A percentile compares a stretch with the other conserved stretches of the same genome.
Evolutionary conservation across 2,329 filamentous ascomycete genomes (phyloP).

Genomic region (Aureobasidium musti): DNA sequence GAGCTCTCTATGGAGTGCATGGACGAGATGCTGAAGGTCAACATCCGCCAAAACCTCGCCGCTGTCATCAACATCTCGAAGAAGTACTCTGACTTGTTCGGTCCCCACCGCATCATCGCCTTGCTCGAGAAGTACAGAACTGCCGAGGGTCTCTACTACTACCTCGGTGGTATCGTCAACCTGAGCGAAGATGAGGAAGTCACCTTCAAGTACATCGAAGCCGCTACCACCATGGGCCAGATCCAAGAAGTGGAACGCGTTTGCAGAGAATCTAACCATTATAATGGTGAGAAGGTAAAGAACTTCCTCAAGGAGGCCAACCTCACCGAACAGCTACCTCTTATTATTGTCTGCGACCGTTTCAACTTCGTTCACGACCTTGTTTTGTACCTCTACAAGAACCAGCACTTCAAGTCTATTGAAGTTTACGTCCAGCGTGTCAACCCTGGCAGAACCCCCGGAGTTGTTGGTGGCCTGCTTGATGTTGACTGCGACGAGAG

Average conservation of each 20-base stretch:
- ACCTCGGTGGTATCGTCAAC: slow-evolving; percentile 96
- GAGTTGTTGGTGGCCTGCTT: slow-evolving; percentile 87
- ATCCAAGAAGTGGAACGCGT: slow-evolving; percentile 96
- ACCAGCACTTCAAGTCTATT: slow-evolving; percentile 98
- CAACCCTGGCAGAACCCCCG: slow-evolving; percentile 86
- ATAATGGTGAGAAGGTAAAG: slow-evolving; percentile 94
- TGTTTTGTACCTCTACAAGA: slow-evolving; percentile 96
- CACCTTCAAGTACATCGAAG: slow-evolving; percentile 99
- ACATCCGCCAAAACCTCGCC: slow-evolving; percentile 96
- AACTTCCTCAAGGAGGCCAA: slow-evolving; percentile 98
- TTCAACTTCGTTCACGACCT: slow-evolving; percentile 98
- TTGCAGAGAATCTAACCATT: slow-evolving; percentile 80
- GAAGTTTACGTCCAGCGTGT: slow-evolving; percentile 97
- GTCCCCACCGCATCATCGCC: slow-evolving; percentile 82
- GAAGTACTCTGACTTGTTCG: slow-evolving; percentile 95
- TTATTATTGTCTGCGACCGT: slow-evolving; percentile 99
- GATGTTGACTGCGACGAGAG: slow-evolving; percentile 97
- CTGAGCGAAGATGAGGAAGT: slow-evolving; percentile 93
- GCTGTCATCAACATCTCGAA: slow-evolving; percentile 93
- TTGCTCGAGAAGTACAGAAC: slow-evolving; percentile 98
- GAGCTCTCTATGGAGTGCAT: slow-evolving; percentile 93
- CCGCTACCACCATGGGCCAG: slow-evolving; percentile 89
- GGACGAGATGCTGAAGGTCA: slow-evolving; percentile 93
- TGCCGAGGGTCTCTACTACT: slow-evolving; percentile 95
- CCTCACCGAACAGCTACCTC: slow-evolving; percentile 85